These are phyloP conservation scores for Hypoxylon intermedium DNA, from an alignment of 495 filamentous ascomycete genomes.

Conservation along the genomic window DNA sequence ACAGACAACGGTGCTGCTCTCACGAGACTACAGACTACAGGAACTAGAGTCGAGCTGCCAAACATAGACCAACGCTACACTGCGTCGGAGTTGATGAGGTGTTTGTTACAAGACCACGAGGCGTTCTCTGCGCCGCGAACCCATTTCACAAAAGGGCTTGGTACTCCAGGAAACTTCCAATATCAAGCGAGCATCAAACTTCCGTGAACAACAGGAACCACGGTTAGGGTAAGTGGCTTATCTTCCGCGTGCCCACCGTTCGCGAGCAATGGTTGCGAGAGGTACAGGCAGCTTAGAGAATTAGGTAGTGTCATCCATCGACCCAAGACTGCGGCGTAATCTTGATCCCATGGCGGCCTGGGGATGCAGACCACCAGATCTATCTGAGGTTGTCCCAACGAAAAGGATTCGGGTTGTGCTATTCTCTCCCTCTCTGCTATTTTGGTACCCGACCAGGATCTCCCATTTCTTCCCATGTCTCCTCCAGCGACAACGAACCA, in stretches of 20 bases:
- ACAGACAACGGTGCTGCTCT: too few species aligned
- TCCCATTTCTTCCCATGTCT: constrained; percentile 7
- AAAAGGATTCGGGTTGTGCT: neutral
- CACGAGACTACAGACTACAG: too few species aligned
- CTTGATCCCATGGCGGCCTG: constrained; percentile 42
- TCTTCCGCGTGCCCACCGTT: constrained; percentile 36
- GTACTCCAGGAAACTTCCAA: neutral
- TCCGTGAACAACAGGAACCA: constrained; percentile 19
- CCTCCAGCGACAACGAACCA: neutral
- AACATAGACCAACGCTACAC: constrained; percentile 43
- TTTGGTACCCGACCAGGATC: constrained; percentile 31
- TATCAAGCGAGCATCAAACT: constrained; percentile 8
- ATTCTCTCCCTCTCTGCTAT: constrained; percentile 10
- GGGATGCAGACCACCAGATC: constrained; percentile 38
- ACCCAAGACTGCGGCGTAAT: constrained; percentile 45
- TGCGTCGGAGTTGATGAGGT: constrained; percentile 36
- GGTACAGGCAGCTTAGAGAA: constrained; percentile 23
- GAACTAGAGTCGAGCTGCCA: constrained; percentile 35
- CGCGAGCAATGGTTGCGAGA: constrained; percentile 28
- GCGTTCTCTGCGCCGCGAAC: constrained; percentile 12
- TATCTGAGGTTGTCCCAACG: constrained; percentile 6
- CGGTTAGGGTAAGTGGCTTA: constrained; percentile 25
- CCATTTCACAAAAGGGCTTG: constrained; percentile 3
- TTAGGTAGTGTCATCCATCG: constrained; percentile 40
- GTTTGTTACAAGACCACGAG: constrained; percentile 36